Evolutionary conservation across 208 protist species (phyloP).

Genomic region (Herpetomonas tarakana): DNA sequence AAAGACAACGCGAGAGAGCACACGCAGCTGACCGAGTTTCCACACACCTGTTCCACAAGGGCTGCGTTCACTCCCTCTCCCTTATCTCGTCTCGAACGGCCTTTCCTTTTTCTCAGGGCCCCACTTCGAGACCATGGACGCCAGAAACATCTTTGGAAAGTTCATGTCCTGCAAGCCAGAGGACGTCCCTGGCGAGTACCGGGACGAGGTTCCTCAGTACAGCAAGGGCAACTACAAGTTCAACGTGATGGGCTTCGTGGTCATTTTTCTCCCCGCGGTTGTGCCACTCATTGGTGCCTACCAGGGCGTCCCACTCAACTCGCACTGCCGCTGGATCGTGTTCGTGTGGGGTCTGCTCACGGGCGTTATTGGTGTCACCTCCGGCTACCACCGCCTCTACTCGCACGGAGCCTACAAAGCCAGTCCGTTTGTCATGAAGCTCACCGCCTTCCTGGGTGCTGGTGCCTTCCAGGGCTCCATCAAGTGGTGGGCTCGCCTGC

Average conservation of each 20-base stretch:
- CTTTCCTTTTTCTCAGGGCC: neutral
- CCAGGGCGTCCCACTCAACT: slow-evolving; percentile 56
- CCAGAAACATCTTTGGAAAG: neutral
- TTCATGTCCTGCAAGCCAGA: neutral
- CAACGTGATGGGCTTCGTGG: slow-evolving; percentile 69
- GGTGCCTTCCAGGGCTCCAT: slow-evolving; percentile 89
- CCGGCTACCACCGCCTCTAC: slow-evolving; percentile 90
- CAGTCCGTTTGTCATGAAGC: slow-evolving; percentile 41
- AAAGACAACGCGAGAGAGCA: too few relatives aligned
- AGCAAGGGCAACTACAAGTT: slow-evolving; percentile 64
- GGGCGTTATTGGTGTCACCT: slow-evolving; percentile 86
- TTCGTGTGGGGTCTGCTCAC: slow-evolving; percentile 74
- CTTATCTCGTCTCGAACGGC: neutral
- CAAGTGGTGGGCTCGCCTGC: slow-evolving; percentile 89
- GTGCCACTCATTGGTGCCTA: slow-evolving; percentile 20
- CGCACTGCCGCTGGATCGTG: slow-evolving; percentile 57
- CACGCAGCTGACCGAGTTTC: too few relatives aligned
- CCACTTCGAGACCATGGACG: neutral
- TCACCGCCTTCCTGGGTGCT: slow-evolving; percentile 77
- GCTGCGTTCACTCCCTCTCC: neutral
- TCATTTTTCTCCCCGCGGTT: slow-evolving; percentile 49
- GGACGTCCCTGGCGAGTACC: neutral
- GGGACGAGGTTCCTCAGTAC: slow-evolving; percentile 37
- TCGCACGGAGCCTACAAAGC: slow-evolving; percentile 84
- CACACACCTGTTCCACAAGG: neutral